phyloP scores from a whole-genome alignment of 495 filamentous ascomycete species.

The Xylaria intraflava region DNA sequence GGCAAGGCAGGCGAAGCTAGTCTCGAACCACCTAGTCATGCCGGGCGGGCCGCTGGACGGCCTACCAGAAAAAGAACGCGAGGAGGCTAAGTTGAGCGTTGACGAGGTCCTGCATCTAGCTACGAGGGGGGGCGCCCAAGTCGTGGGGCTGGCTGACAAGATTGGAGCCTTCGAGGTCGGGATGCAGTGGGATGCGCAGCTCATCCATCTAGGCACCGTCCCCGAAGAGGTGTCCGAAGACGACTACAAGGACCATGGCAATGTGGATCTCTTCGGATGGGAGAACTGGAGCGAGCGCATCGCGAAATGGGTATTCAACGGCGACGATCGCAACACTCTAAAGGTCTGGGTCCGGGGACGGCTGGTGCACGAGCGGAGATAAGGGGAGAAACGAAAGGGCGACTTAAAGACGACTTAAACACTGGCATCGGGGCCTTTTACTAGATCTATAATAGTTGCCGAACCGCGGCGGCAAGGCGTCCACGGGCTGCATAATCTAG shows the following conservation, averaged over 20 bases:
- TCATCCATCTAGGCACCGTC: constrained; percentile 54
- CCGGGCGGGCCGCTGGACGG: constrained; percentile 23
- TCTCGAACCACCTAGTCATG: constrained; percentile 61
- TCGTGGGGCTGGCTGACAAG: constrained; percentile 60
- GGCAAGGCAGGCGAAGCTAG: constrained; percentile 69
- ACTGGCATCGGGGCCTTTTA: no score
- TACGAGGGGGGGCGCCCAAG: constrained; percentile 71
- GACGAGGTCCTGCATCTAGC: constrained; percentile 85
- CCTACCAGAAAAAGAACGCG: constrained; percentile 23
- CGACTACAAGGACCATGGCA: constrained; percentile 28
- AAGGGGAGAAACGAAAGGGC: not conserved
- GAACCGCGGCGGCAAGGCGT: no score
- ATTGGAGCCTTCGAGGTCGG: constrained; percentile 76
- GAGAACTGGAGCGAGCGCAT: constrained; percentile 70
- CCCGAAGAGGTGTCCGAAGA: constrained; percentile 23
- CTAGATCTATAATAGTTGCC: no score
- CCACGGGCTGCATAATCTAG: no score
- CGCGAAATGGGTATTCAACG: constrained; percentile 85
- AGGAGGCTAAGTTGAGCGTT: constrained; percentile 57
- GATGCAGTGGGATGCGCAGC: constrained; percentile 86
- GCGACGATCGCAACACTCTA: constrained; percentile 75
- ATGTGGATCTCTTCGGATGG: constrained; percentile 81
- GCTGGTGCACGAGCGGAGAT: constrained; percentile 58
- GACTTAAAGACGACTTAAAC: no score
- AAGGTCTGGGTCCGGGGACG: constrained; percentile 75